phyloP scores from a whole-genome alignment of 2,329 filamentous ascomycete genomes.

The Cercospora beticola region DNA sequence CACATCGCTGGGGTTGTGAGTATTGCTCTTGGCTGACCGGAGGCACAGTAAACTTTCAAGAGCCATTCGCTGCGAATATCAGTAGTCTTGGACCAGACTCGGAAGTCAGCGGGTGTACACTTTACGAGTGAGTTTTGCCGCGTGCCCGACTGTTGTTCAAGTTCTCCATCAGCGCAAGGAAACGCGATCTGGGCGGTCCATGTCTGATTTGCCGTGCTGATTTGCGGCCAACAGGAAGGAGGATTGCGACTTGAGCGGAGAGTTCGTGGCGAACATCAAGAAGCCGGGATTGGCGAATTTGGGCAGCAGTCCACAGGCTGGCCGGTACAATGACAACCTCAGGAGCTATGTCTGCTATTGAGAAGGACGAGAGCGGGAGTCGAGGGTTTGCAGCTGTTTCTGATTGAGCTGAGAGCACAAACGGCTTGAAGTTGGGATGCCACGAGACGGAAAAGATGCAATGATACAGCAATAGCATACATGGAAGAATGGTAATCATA shows the following conservation, averaged over 20 bases:
- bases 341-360: conserved; percentile 25
- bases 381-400: background rate
- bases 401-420: background rate
- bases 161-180: background rate
- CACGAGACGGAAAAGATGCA: background rate
- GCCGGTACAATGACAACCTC: conserved; percentile 21
- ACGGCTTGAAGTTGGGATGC: background rate
- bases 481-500: background rate
- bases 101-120: conserved; percentile 21
- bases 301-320: conserved; percentile 8
- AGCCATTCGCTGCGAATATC: conserved; percentile 19
- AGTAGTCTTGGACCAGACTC: conserved; percentile 22
- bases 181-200: background rate
- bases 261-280: conserved; percentile 8
- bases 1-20: background rate
- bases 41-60: conserved; percentile 19
- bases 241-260: conserved; percentile 17
- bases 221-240: conserved; percentile 15
- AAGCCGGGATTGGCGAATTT: conserved; percentile 20
- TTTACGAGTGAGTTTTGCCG: conserved; percentile 21
- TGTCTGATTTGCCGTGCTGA: background rate
- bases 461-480: background rate
- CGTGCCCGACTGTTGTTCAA: background rate
- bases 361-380: background rate
- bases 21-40: background rate